These are phyloP conservation scores for Brassica incana DNA, from an alignment of 345 rosid species.

Conservation along the genomic window DNA sequence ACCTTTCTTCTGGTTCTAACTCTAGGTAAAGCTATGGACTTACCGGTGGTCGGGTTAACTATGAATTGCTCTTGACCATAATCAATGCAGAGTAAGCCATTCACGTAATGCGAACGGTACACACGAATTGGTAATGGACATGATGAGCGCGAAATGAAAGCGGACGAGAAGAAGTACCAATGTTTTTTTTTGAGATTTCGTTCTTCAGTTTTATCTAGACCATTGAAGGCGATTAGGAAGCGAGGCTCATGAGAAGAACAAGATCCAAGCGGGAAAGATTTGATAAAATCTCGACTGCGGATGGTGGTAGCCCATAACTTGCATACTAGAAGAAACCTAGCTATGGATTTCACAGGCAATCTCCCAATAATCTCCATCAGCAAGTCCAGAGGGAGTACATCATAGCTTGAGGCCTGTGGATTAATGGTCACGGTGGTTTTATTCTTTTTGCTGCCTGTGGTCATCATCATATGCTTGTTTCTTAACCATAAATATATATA, in stretches of 20 bases:
- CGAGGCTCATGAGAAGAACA: not conserved
- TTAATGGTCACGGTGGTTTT: not conserved
- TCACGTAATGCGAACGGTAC: not conserved
- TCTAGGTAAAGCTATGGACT: not conserved
- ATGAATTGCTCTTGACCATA: not conserved
- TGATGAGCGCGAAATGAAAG: not conserved
- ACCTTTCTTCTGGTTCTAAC: not conserved
- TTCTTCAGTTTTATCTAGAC: not conserved
- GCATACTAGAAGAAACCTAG: not conserved
- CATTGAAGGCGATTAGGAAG: not conserved
- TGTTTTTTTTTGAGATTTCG: not conserved
- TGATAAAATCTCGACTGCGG: not conserved
- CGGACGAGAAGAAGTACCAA: conserved; percentile 2
- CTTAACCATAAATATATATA: no score
- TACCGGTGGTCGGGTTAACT: not conserved
- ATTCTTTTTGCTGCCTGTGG: not conserved
- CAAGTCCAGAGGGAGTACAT: not conserved
- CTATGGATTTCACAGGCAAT: not conserved
- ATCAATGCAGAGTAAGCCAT: not conserved
- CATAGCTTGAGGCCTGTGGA: not conserved
- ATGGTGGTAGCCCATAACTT: not conserved
- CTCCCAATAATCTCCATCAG: not conserved
- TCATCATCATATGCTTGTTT: no score
- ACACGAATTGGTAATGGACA: not conserved
- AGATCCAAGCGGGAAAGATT: not conserved